Percentiles rank a stretch among this genome's conserved stretches.
phyloP scores from a whole-genome alignment of 225 moss, liverwort and hornwort species.

The Rhytidiadelphus loreus region DNA sequence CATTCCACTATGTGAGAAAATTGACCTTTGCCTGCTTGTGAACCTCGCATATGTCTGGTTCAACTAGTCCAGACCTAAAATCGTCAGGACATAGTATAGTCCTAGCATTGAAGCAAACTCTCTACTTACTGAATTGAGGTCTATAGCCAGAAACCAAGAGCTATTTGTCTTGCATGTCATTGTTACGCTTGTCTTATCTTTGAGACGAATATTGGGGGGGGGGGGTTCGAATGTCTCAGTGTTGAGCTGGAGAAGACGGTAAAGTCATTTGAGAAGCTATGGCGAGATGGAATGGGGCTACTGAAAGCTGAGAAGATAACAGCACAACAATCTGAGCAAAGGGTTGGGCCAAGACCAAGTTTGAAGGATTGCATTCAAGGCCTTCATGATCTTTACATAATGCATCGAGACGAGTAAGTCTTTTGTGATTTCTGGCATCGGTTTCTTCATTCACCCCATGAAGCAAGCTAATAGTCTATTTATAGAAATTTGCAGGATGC shows the following conservation, averaged over 20 bases:
- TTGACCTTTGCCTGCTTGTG: neutral
- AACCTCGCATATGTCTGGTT: neutral
- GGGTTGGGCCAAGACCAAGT: slow-evolving; percentile 70
- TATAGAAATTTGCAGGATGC: neutral
- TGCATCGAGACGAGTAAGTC: slow-evolving; percentile 71
- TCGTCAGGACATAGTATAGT: neutral
- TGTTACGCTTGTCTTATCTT: neutral
- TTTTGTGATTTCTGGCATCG: neutral
- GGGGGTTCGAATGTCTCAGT: slow-evolving; percentile 22
- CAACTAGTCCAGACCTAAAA: neutral
- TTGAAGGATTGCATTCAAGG: slow-evolving; percentile 61
- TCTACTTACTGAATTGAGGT: neutral
- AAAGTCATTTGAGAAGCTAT: slow-evolving; percentile 57
- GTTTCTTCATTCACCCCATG: neutral
- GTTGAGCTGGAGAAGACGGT: slow-evolving; percentile 40
- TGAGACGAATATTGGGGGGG: neutral
- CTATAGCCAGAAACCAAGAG: neutral
- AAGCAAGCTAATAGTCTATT: neutral
- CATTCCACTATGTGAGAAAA: slow-evolving; percentile 33
- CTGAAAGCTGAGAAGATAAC: slow-evolving; percentile 61
- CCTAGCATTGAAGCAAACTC: neutral
- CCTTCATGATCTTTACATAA: slow-evolving; percentile 49
- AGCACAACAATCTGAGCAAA: slow-evolving; percentile 37
- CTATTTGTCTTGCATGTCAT: neutral
- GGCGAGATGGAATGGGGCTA: slow-evolving; percentile 60